Evolutionary conservation across 495 filamentous ascomycete species (phyloP).

Genomic region (Cladorrhinum samala): DNA sequence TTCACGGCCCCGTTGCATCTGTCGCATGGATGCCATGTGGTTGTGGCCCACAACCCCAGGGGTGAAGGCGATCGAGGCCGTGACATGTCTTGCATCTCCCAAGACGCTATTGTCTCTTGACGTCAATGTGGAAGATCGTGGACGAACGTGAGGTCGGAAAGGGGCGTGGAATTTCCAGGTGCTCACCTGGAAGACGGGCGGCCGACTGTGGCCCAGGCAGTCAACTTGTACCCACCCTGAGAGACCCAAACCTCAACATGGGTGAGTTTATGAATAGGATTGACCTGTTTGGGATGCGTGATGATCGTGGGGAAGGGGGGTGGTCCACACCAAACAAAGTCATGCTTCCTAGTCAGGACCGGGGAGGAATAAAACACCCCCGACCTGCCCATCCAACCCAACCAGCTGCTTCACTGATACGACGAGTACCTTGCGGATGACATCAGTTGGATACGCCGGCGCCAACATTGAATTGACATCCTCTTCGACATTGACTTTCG

Average conservation of each 20-base stretch:
- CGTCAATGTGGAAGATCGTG: slow-evolving; percentile 99
- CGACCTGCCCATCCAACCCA: neutral
- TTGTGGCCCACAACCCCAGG: neutral
- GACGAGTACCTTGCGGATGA: neutral
- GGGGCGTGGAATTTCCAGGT: neutral
- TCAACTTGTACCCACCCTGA: neutral
- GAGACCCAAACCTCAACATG: neutral
- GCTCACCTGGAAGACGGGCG: neutral
- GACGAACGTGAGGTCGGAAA: slow-evolving; percentile 64
- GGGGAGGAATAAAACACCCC: neutral
- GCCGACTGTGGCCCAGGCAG: slow-evolving; percentile 2
- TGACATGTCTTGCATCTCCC: neutral
- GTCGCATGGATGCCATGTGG: neutral
- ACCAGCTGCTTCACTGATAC: neutral
- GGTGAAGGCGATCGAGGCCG: neutral
- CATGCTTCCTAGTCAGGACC: neutral
- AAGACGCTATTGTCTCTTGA: slow-evolving; percentile 58
- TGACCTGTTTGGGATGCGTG: neutral
- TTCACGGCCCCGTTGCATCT: no score
- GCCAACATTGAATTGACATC: no score
- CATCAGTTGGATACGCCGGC: no score
- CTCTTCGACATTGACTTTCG: neutral
- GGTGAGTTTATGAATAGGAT: neutral
- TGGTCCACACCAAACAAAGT: neutral
- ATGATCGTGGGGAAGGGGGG: no score